These are phyloP conservation scores for Stachybotrys echinatus DNA, from an alignment of 2,329 filamentous ascomycete genomes.

Conservation along the genomic window DNA sequence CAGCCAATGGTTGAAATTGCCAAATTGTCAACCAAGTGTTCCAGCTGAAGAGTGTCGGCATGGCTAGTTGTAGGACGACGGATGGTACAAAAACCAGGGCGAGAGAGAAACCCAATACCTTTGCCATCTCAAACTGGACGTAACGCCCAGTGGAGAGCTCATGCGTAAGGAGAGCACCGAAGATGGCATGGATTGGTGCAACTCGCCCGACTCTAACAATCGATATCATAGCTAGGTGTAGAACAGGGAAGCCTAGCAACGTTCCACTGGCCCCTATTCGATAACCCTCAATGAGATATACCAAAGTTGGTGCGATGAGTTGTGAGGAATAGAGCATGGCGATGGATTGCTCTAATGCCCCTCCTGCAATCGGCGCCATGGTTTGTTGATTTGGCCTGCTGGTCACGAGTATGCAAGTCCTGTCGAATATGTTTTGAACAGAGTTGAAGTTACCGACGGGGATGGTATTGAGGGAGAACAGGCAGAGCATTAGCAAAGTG, in stretches of 20 bases:
- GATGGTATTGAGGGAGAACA: neutral
- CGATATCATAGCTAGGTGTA: conserved; percentile 9
- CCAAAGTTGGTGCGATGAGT: conserved; percentile 14
- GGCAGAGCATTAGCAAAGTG: neutral
- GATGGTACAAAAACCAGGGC: no score
- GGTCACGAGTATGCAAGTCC: no score
- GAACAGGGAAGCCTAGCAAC: conserved; percentile 6
- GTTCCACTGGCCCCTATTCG: conserved; percentile 10
- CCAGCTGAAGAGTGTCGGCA: no score
- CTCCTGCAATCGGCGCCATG: no score
- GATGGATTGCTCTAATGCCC: no score
- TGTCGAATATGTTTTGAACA: neutral
- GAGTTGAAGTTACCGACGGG: neutral
- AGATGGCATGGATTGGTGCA: conserved; percentile 7
- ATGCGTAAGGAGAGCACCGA: neutral
- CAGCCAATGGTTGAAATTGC: no score
- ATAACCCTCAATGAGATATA: conserved; percentile 17
- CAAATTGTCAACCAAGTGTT: no score
- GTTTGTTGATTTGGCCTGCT: no score
- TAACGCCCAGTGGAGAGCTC: neutral
- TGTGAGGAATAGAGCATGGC: conserved; percentile 1
- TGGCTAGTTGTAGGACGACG: no score
- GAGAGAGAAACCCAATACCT: no score
- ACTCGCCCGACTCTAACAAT: conserved; percentile 7
- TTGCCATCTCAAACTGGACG: no score